Evolutionary conservation across 192 early-diverging fungal species (phyloP).

Genomic region (Coemansia erecta): DNA sequence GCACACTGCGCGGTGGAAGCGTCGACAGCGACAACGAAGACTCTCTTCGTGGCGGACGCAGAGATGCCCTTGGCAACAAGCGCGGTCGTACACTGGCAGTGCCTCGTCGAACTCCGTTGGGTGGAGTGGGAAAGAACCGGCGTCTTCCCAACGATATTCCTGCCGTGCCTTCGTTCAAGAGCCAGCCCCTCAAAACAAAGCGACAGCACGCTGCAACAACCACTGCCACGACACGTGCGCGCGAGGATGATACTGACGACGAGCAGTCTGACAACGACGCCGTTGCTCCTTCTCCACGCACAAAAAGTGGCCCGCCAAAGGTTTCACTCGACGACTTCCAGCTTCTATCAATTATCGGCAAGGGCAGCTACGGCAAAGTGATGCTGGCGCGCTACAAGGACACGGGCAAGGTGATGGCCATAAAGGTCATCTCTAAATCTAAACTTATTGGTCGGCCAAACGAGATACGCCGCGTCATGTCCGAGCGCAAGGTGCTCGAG

Average conservation of each 20-base stretch:
- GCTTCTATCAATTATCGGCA: conserved; percentile 62
- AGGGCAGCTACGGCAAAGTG: conserved; percentile 67
- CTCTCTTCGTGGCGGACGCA: not conserved
- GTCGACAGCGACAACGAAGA: conserved; percentile 29
- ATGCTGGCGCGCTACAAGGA: conserved; percentile 64
- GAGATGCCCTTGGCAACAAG: conserved; percentile 14
- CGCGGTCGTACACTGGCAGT: conserved; percentile 39
- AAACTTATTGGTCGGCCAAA: conserved; percentile 54
- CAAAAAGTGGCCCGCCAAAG: conserved; percentile 9
- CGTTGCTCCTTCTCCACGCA: not conserved
- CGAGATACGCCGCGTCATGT: conserved; percentile 62
- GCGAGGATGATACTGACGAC: not conserved
- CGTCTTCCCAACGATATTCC: conserved; percentile 24
- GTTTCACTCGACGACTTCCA: conserved; percentile 53
- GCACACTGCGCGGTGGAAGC: conserved; percentile 32
- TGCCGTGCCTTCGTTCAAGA: conserved; percentile 26
- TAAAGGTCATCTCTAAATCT: conserved; percentile 63
- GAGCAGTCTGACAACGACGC: conserved; percentile 1
- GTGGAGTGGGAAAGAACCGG: conserved; percentile 36
- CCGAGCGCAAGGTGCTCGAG: conserved; percentile 62
- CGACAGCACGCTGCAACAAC: conserved; percentile 2
- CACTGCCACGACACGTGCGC: not conserved
- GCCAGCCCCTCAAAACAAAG: conserved; percentile 42
- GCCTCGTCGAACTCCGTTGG: conserved; percentile 28
- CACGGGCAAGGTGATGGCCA: conserved; percentile 54